A percentile compares a stretch with the other conserved stretches of the same genome.
Conservation (phyloP, 1,284 basidiomycete genomes). For the Leccinum solheimii region DNA sequence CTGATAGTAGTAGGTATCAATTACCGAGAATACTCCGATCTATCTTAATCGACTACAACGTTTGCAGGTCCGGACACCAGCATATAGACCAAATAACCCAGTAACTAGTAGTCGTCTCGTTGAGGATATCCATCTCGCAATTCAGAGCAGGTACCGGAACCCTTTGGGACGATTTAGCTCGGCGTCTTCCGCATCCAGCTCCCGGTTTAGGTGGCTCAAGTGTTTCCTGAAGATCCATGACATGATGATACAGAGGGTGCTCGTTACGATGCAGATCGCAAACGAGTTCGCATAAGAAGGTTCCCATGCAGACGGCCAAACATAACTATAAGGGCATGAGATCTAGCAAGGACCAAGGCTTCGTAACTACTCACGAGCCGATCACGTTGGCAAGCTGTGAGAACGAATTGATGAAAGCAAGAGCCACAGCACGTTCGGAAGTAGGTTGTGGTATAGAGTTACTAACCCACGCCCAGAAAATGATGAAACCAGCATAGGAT, state of each 20-base stretch:
- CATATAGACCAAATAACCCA: background rate
- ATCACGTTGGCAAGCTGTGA: constrained; percentile 74
- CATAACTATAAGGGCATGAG: constrained; percentile 38
- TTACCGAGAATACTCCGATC: constrained; percentile 6
- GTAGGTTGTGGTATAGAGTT: constrained; percentile 67
- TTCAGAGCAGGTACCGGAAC: constrained; percentile 48
- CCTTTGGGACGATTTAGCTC: constrained; percentile 43
- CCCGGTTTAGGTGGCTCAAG: constrained; percentile 47
- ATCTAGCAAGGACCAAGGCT: constrained; percentile 7
- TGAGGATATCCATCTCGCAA: background rate
- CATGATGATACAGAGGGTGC: constrained; percentile 50
- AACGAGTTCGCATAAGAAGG: constrained; percentile 40
- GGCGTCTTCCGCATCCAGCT: constrained; percentile 43
- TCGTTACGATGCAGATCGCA: constrained; percentile 54
- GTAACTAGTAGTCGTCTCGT: background rate
- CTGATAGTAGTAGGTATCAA: background rate
- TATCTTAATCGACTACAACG: background rate
- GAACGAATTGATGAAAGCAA: constrained; percentile 73
- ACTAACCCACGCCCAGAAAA: constrained; percentile 71
- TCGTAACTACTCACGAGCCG: constrained; percentile 59
- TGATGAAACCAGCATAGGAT: constrained; percentile 69
- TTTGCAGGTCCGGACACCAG: background rate
- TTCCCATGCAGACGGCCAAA: constrained; percentile 43
- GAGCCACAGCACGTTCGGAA: constrained; percentile 73
- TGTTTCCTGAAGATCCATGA: constrained; percentile 54